Base-by-base conservation (phyloP, 176 grass and related monocot genomes). In the Thinopyrum elongatum region DNA sequence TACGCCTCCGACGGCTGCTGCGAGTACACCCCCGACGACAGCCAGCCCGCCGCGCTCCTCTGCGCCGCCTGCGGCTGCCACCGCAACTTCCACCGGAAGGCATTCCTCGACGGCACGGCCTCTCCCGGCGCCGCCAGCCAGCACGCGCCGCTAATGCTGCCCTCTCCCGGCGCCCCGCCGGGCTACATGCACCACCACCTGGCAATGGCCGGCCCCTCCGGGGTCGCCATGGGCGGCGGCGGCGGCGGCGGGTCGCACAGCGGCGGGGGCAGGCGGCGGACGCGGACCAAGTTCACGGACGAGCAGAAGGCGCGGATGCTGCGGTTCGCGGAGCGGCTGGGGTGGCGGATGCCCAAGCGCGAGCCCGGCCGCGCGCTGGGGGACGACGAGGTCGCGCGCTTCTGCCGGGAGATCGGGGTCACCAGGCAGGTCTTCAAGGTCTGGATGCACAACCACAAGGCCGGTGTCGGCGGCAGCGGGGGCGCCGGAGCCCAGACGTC, bases 401-500 rank as follows among this genome's bases (percentile, higher is more conserved):
- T 98, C 85, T 98, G 95, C 83, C 82, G 87, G 39, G 93, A 98
- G 82, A 93, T 98, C 86, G 95, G 91, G 34, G 93, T 98, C 27
- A 68, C 66, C 31, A 87, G 95, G 72, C 92, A 95, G 85, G 92
- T 93, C 3, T 98, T 98, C 85, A 98, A 98, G 93, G 91, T 95
- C 17, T 98, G 95, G 95, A 95, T 98, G 91, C 95, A 98, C 90
- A 98, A 98, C 80, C 95, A 98, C 87, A 98, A 98, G 91, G 70
- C 41, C 23, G 85, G 79, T 0, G 72, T 75, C 72, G 84, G 36
- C 22, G 78, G 89, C 61, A 35, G 82, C 83, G 26, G 67, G 2
- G 90, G 38, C 47, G 7, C 13, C 10, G 92, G 65, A 2, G 82
- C 88, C 0, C 86, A 89, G 80, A 89, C 89, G 14, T 85, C 88